A percentile compares a stretch with the other conserved stretches of the same genome.
Conservation (phyloP, 768 basidiomycete species). For the Cubamyces lactineus region DNA sequence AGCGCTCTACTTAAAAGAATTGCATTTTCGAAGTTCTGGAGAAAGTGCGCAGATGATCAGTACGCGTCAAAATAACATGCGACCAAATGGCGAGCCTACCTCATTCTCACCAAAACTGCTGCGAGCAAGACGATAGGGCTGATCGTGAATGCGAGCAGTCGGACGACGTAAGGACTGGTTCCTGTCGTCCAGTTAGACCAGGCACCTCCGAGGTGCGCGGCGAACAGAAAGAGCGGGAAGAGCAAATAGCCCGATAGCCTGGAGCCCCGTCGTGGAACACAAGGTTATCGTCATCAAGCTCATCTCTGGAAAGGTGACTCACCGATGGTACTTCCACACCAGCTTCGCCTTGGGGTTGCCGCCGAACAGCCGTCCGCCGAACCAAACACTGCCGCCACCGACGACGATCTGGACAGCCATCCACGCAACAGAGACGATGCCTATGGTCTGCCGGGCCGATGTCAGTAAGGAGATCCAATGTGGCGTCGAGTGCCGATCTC, state of each 20-base stretch:
- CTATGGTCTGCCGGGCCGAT: slow-evolving; percentile 48
- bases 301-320: slow-evolving; percentile 1
- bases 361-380: slow-evolving; percentile 67
- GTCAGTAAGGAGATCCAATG: slow-evolving; percentile 2
- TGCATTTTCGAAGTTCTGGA: slow-evolving; percentile 68
- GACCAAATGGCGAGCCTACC: slow-evolving; percentile 36
- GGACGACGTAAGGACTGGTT: slow-evolving; percentile 42
- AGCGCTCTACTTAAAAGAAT: slow-evolving; percentile 40
- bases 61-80: background rate
- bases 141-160: slow-evolving; percentile 56
- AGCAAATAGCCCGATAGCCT: slow-evolving; percentile 78
- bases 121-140: slow-evolving; percentile 52
- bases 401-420: slow-evolving; percentile 59
- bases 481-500: slow-evolving; percentile 7
- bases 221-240: slow-evolving; percentile 60
- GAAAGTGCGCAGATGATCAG: background rate
- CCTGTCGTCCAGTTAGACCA: slow-evolving; percentile 63
- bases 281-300: background rate
- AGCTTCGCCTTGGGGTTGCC: slow-evolving; percentile 71
- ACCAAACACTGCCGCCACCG: slow-evolving; percentile 82
- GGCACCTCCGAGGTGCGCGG: slow-evolving; percentile 69
- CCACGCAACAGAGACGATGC: slow-evolving; percentile 65
- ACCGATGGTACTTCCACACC: slow-evolving; percentile 88
- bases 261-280: slow-evolving; percentile 9
- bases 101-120: slow-evolving; percentile 51